Evolutionary conservation across 139 green algal genomes (phyloP), one percentile per base, ranked within the genome.

Genomic region (Picochlorum costavermella): DNA sequence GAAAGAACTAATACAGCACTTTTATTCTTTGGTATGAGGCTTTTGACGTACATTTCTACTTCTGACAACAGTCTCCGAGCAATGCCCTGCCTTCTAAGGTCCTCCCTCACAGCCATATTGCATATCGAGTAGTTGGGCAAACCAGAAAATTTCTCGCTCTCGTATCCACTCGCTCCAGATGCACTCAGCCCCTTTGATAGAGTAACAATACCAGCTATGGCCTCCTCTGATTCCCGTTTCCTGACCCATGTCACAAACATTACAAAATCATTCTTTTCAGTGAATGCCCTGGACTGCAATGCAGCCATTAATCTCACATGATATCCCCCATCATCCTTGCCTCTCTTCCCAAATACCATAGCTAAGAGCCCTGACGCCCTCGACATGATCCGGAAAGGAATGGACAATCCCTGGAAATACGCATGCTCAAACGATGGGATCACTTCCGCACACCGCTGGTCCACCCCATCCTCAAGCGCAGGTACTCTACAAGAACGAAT

Each of bases 31-130:
- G 3, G 46, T 11, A 53, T 40, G 33, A 40, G 46, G 6, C 40
- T 20, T 13, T 4, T 29, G 2, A 62, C 37, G 9, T 45, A 51
- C 1, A 17, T 11, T 60, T 75, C 69, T 26, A 50, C 67, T 9
- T 51, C 61, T 23, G 40, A 16, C 12, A 75, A 43, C 51, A 75
- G 43, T 25, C 3, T 26, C 13, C 49, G 50, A 20, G 50, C 69
- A 50, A 75, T 40, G 8, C 69, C 69, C 11, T 36, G 49, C 17
- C 53, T 53, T 16, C 69, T 43, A 16, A 20, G 44, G 4, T 25
- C 12, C 43, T 63, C 62, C 0, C 37, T 26, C 3, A 75, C 69
- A 8, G 69, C 69, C 62, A 75, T 71, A 29, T 71, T 75, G 30
- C 16, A 56, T 0, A 75, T 20, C 2, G 58, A 64, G 3, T 46